Conservation (phyloP, 768 basidiomycete genomes). For the Boletales sp. region DNA sequence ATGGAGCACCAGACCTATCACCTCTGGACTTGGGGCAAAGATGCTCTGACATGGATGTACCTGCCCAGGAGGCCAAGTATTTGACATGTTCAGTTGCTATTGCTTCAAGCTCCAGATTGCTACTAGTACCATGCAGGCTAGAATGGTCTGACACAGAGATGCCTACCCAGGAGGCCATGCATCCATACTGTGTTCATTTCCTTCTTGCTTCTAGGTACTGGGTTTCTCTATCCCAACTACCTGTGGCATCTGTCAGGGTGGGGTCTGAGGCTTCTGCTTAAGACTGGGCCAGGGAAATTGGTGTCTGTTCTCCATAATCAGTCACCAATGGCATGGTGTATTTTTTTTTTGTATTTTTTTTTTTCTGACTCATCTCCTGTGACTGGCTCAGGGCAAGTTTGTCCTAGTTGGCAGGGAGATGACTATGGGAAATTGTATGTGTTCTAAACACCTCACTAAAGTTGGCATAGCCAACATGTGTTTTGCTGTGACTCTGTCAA, state of each 20-base stretch:
- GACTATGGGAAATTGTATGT: not conserved
- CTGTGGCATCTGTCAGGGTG: not conserved
- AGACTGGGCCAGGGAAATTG: not conserved
- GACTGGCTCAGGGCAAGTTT: not conserved
- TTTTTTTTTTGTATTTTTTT: too few relatives aligned
- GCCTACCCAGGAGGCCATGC: constrained; percentile 1
- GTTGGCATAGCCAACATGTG: too few relatives aligned
- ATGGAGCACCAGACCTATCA: too few relatives aligned
- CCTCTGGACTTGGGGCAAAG: not conserved
- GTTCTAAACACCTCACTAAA: too few relatives aligned
- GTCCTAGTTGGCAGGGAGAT: not conserved
- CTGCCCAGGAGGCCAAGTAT: not conserved
- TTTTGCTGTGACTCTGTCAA: too few relatives aligned
- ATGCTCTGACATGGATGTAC: not conserved
- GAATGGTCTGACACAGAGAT: not conserved
- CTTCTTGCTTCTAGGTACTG: not conserved
- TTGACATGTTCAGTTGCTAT: too few relatives aligned
- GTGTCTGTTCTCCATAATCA: not conserved
- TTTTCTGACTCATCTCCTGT: not conserved
- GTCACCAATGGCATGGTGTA: too few relatives aligned
- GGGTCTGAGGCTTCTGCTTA: not conserved
- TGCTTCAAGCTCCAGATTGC: too few relatives aligned
- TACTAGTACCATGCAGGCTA: too few relatives aligned
- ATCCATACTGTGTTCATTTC: not conserved
- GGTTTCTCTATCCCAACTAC: not conserved